These are phyloP conservation scores for Schizopora paradoxa DNA, from an alignment of 1,284 basidiomycete species.

Conservation along the genomic window DNA sequence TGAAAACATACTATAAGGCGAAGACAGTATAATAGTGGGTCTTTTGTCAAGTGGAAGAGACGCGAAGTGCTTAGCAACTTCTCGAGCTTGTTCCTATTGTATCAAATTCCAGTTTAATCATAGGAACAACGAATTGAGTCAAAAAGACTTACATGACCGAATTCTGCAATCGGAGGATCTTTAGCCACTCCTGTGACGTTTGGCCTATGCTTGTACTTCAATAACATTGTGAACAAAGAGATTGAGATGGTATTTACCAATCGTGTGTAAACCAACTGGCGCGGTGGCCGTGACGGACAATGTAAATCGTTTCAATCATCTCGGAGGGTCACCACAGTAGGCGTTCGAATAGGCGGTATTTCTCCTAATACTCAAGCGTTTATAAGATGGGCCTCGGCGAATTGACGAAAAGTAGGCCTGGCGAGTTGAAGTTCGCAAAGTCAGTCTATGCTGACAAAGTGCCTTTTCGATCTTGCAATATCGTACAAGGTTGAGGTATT, in stretches of 20 bases:
- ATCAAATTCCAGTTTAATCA: conserved; percentile 5
- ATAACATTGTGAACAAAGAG: conserved; percentile 1
- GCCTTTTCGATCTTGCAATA: too few species aligned
- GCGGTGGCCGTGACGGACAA: conserved; percentile 71
- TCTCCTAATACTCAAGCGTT: too few species aligned
- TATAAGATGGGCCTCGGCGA: too few species aligned
- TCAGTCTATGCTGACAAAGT: too few species aligned
- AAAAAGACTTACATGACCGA: conserved; percentile 50
- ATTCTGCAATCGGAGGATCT: conserved; percentile 75
- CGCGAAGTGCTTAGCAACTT: conserved; percentile 60
- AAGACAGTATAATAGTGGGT: conserved; percentile 76
- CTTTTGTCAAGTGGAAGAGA: conserved; percentile 60
- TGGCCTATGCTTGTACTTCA: conserved; percentile 39
- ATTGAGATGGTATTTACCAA: conserved; percentile 4
- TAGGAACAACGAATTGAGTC: too few species aligned
- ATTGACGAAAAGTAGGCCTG: too few species aligned
- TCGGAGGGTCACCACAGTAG: too few species aligned
- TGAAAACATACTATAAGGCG: conserved; percentile 64
- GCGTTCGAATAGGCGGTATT: too few species aligned
- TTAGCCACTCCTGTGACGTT: conserved; percentile 66
- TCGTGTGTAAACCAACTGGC: conserved; percentile 47
- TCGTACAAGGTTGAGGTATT: too few species aligned
- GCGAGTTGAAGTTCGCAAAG: too few species aligned
- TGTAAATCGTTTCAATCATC: conserved; percentile 73
- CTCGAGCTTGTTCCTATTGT: conserved; percentile 65